Evolutionary conservation across 2,329 filamentous ascomycete species (phyloP).

Genomic region (Monosporascus sp.): DNA sequence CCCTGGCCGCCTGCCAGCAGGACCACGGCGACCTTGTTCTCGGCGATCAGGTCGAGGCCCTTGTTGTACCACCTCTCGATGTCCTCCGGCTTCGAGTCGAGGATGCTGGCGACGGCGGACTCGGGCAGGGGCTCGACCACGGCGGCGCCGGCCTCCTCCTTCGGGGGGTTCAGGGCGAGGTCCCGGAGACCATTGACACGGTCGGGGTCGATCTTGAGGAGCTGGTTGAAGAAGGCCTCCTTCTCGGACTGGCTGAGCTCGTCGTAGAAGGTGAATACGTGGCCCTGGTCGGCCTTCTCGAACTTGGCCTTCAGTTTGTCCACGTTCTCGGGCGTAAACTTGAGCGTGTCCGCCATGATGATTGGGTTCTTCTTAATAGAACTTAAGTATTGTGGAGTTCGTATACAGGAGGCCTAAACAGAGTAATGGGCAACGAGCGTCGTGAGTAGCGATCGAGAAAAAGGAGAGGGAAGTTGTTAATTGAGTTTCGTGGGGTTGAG

Average conservation of each 20-base stretch:
- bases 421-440: no score
- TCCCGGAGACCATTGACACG: slow-evolving; percentile 85
- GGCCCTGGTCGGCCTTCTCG: slow-evolving; percentile 67
- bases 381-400: no score
- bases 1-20: slow-evolving; percentile 97
- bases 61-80: slow-evolving; percentile 79
- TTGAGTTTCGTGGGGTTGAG: no score
- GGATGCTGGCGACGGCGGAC: slow-evolving; percentile 79
- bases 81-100: slow-evolving; percentile 77
- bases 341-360: slow-evolving; percentile 31
- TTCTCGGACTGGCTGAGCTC: slow-evolving; percentile 69
- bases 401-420: no score
- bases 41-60: slow-evolving; percentile 72
- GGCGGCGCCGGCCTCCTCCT: slow-evolving; percentile 46
- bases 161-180: slow-evolving; percentile 72
- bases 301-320: slow-evolving; percentile 67
- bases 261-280: slow-evolving; percentile 86
- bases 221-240: slow-evolving; percentile 72
- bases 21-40: slow-evolving; percentile 78
- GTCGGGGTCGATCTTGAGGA: slow-evolving; percentile 73
- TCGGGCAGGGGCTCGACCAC: slow-evolving; percentile 82
- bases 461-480: no score
- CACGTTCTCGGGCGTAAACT: slow-evolving; percentile 62
- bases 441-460: no score
- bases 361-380: not conserved